Evolutionary conservation across 2,329 filamentous ascomycete genomes (phyloP).

Genomic region (Alternaria infectoria): DNA sequence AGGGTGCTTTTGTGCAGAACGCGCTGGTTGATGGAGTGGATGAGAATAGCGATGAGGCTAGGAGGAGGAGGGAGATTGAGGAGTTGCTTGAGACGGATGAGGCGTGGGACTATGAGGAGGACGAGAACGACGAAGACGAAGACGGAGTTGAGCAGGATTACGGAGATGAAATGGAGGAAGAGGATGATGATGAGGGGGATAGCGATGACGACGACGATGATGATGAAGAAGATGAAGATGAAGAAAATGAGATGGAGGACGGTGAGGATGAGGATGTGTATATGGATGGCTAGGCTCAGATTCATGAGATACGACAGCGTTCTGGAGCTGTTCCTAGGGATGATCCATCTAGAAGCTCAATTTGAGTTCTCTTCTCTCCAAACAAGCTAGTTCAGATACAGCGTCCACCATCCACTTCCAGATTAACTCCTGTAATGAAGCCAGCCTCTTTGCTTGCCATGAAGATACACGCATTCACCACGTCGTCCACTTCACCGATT

Average conservation of each 20-base stretch:
- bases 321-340: background rate
- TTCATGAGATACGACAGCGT: background rate
- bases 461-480: conserved; percentile 63
- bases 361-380: background rate
- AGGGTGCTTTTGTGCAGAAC: conserved; percentile 11
- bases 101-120: background rate
- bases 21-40: conserved; percentile 2
- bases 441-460: conserved; percentile 64
- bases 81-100: conserved; percentile 28
- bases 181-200: background rate
- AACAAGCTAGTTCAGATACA: conserved; percentile 34
- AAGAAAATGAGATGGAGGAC: background rate
- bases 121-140: background rate
- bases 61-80: conserved; percentile 23
- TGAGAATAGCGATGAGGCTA: conserved; percentile 10
- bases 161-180: background rate
- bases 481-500: conserved; percentile 67
- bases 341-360: background rate
- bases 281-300: background rate
- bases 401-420: conserved; percentile 50
- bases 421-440: conserved; percentile 64
- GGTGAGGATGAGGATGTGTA: background rate
- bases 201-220: background rate
- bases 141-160: background rate
- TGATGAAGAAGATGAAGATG: conserved; percentile 15